phyloP scores from a whole-genome alignment of 2,329 filamentous ascomycete genomes.

The Fusarium lyarnte region DNA sequence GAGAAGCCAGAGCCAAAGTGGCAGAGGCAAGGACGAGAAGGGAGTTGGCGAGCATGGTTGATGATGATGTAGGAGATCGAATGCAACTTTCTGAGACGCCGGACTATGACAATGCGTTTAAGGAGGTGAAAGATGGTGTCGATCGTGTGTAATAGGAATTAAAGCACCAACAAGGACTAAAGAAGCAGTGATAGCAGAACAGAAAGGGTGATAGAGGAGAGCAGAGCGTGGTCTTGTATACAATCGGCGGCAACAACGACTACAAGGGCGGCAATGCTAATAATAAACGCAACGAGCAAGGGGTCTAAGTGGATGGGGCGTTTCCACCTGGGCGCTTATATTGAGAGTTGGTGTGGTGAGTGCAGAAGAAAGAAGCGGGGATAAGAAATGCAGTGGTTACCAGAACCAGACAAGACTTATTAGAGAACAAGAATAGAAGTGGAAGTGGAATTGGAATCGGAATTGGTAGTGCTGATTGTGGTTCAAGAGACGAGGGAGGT shows the following conservation, averaged over 20 bases:
- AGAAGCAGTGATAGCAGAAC: conserved; percentile 13
- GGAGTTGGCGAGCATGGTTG: conserved; percentile 48
- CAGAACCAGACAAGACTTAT: not conserved
- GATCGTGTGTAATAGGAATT: conserved; percentile 20
- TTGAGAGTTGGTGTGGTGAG: conserved; percentile 25
- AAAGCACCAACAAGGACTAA: conserved; percentile 28
- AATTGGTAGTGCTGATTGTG: not conserved
- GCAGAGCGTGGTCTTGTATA: conserved; percentile 32
- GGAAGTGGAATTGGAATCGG: not conserved
- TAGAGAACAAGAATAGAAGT: conserved; percentile 3
- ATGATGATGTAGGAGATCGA: conserved; percentile 6
- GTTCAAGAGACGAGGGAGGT: not conserved
- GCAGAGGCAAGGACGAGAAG: conserved; percentile 49
- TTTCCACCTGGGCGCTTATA: conserved; percentile 45
- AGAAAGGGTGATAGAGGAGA: not conserved
- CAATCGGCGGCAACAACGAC: conserved; percentile 30
- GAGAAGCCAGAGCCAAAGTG: conserved; percentile 46
- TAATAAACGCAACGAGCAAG: conserved; percentile 41
- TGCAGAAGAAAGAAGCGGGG: conserved; percentile 33
- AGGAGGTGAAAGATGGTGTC: conserved; percentile 27
- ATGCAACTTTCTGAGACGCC: conserved; percentile 23
- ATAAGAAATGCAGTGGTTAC: conserved; percentile 3
- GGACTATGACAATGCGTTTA: conserved; percentile 10
- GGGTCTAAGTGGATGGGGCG: conserved; percentile 31
- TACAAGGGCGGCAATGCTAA: conserved; percentile 42